Base-by-base conservation (phyloP, 768 basidiomycete species). In the Brasilioporus rufonigricans region DNA sequence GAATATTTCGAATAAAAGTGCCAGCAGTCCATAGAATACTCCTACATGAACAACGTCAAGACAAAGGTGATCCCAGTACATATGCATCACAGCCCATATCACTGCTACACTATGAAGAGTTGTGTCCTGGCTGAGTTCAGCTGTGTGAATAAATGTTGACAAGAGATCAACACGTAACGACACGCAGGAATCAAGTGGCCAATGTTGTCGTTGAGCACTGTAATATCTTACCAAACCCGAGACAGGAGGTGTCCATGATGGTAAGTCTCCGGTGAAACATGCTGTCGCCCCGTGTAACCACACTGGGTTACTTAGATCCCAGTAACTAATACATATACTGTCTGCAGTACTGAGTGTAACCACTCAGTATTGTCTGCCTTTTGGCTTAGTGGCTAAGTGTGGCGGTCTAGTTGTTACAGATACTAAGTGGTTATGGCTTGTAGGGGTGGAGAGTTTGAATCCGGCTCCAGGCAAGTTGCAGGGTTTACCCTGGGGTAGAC, bases 1-100 rank as follows among this genome's bases (percentile, higher is more conserved):
- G n/a, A n/a, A n/a, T n/a, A n/a, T n/a, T 29, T 29, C 9, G 27
- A 29, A 29, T 29, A 4, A 29, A 29, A 9, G 27, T 5, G 27
- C 27, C 27, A 29, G 9, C 27, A 77, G 41, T 82, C 71, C 31
- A 89, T 72, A 19, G 84, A 78, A 66, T 90, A 89, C 32, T 75
- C 74, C 46, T 82, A 77, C 23, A 90, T 45, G 61, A 86, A 79
- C 24, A 89, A 62, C 14, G 79, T 64, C 55, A 78, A 57, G 21
- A 87, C 58, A 60, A 87, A 76, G 26, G 78, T 74, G 39, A 74
- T 73, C 13, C 81, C 84, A 14, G 78, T 24, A 26, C 89, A 67
- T 0, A 87, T 85, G 81, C 66, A 76, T 77, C 23, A 85, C 80
- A 39, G 84, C 58, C 87, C 88, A 90, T 41, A 90, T 85, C 44